A percentile compares a stretch with the other conserved stretches of the same genome.
phyloP scores from a whole-genome alignment of 768 basidiomycete species.

The Russula abietina region DNA sequence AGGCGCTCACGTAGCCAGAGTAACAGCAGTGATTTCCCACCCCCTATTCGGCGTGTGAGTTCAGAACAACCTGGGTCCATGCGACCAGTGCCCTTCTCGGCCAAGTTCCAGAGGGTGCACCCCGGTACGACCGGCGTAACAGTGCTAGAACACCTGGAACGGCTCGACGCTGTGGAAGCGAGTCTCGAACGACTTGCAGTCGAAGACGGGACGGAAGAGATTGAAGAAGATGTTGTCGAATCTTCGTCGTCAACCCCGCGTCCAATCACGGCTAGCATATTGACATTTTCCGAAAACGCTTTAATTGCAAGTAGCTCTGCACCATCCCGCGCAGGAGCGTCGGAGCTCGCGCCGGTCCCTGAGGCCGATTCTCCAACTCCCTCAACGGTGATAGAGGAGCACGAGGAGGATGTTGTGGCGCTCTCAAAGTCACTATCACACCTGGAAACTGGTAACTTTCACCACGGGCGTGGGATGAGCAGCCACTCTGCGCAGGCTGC shows the following conservation, averaged over 20 bases:
- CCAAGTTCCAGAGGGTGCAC: conserved; percentile 78
- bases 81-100: conserved; percentile 75
- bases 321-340: conserved; percentile 15
- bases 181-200: conserved; percentile 67
- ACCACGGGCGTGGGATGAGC: conserved; percentile 35
- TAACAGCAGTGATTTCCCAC: conserved; percentile 62
- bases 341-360: conserved; percentile 22
- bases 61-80: conserved; percentile 57
- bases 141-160: conserved; percentile 79
- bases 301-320: conserved; percentile 12
- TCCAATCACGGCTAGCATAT: conserved; percentile 1
- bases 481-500: conserved; percentile 31
- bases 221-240: conserved; percentile 30
- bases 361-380: conserved; percentile 20
- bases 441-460: conserved; percentile 41
- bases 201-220: conserved; percentile 45
- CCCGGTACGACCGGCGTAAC: conserved; percentile 84
- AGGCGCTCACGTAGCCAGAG: conserved; percentile 56
- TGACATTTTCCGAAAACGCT: not conserved
- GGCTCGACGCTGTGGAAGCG: conserved; percentile 76
- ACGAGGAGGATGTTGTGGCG: conserved; percentile 61
- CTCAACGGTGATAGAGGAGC: conserved; percentile 28
- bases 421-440: conserved; percentile 76
- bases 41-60: conserved; percentile 58
- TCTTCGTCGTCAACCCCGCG: conserved; percentile 15